These are phyloP conservation scores for Capsicum pubescens DNA, from an alignment of 257 asterid species.

Conservation along the genomic window DNA sequence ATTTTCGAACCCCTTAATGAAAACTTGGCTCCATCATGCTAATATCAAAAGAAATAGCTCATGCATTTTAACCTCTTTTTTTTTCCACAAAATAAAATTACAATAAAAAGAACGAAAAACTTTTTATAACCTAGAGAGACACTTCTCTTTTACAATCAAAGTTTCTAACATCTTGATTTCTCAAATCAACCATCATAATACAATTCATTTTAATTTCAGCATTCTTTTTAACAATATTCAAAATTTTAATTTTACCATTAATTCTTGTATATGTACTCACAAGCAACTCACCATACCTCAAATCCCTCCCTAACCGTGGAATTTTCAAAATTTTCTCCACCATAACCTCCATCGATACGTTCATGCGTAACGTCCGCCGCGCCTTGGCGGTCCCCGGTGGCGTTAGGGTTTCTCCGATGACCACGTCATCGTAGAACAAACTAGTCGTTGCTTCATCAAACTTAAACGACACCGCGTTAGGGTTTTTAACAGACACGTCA, in stretches of 20 bases:
- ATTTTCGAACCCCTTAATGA: too few relatives aligned
- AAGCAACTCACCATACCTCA: conserved; percentile 30
- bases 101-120: too few relatives aligned
- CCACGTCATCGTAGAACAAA: conserved; percentile 40
- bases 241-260: conserved; percentile 52
- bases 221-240: conserved; percentile 38
- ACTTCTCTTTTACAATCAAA: conserved; percentile 38
- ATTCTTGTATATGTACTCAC: conserved; percentile 41
- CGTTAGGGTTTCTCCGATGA: conserved; percentile 42
- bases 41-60: too few relatives aligned
- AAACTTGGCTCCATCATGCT: too few relatives aligned
- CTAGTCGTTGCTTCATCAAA: conserved; percentile 37
- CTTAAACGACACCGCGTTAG: conserved; percentile 51
- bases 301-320: conserved; percentile 37
- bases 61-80: too few relatives aligned
- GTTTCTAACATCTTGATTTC: conserved; percentile 37
- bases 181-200: conserved; percentile 44
- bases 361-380: conserved; percentile 35
- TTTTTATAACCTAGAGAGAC: conserved; percentile 24
- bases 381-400: conserved; percentile 47
- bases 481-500: conserved; percentile 46
- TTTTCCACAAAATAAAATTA: too few relatives aligned
- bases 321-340: conserved; percentile 38
- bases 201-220: conserved; percentile 50
- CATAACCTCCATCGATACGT: conserved; percentile 41